Evolutionary conservation across 116 monocot genomes (phyloP).

Genomic region (Phalaenopsis hybrid): DNA sequence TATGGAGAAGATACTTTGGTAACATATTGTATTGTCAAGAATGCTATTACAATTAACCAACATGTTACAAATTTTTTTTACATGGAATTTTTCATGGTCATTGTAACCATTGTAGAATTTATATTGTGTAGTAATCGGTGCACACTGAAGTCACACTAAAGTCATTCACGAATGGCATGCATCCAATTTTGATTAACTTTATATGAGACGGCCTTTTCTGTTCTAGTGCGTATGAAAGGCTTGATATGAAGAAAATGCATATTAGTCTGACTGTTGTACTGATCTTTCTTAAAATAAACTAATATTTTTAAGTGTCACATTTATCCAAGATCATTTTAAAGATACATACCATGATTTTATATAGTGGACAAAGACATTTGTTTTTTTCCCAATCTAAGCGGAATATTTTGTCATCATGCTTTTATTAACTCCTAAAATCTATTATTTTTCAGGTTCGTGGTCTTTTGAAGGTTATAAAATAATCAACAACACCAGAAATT

Average conservation of each 20-base stretch:
- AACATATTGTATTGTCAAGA: too few relatives aligned
- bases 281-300: neutral
- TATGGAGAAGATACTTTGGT: too few relatives aligned
- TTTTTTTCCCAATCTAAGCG: neutral
- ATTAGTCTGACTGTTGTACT: neutral
- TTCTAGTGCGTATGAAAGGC: neutral
- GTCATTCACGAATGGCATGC: too few relatives aligned
- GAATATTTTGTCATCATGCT: neutral
- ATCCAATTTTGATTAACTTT: too few relatives aligned
- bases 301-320: too few relatives aligned
- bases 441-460: neutral
- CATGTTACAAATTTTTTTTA: too few relatives aligned
- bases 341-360: neutral
- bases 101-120: too few relatives aligned
- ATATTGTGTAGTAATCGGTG: too few relatives aligned
- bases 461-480: neutral
- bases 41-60: too few relatives aligned
- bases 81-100: too few relatives aligned
- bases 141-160: too few relatives aligned
- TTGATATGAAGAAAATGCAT: neutral
- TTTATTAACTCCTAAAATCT: neutral
- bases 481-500: neutral
- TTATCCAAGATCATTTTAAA: slow-evolving; percentile 2
- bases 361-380: neutral
- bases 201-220: too few relatives aligned